A percentile compares a stretch with the other conserved stretches of the same genome.
These are phyloP conservation scores for Boletus vinaceobasis DNA, from an alignment of 768 basidiomycete species.

Conservation along the genomic window DNA sequence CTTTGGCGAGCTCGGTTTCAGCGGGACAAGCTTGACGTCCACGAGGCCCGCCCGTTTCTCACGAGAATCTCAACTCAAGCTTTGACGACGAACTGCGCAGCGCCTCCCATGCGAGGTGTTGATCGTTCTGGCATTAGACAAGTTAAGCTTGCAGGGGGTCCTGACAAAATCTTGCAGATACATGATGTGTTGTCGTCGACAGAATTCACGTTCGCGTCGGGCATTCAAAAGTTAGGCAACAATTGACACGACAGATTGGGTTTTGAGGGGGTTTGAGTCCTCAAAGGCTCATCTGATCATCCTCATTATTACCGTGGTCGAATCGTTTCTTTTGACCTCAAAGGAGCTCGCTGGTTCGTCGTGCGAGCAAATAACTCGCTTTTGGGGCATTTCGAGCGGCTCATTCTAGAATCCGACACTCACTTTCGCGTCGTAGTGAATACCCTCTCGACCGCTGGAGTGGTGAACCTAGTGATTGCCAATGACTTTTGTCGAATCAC, in stretches of 20 bases:
- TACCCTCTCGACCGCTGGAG: too few relatives aligned
- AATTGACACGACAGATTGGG: not conserved
- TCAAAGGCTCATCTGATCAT: too few relatives aligned
- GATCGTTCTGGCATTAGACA: not conserved
- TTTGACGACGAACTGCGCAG: not conserved
- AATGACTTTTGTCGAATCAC: not conserved
- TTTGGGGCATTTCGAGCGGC: not conserved
- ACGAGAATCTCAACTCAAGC: conserved; percentile 3
- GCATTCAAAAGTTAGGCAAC: too few relatives aligned
- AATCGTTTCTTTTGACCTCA: too few relatives aligned
- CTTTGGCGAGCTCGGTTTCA: conserved; percentile 9
- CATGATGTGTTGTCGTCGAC: not conserved
- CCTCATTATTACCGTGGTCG: too few relatives aligned
- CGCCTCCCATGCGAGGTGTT: not conserved
- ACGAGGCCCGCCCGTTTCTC: conserved; percentile 17
- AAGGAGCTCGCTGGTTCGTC: too few relatives aligned
- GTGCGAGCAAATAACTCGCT: too few relatives aligned
- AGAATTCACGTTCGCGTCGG: not conserved
- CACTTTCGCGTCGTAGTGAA: not conserved
- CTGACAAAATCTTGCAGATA: not conserved
- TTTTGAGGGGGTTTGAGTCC: not conserved
- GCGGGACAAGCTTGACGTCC: conserved; percentile 17
- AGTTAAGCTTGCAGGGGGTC: too few relatives aligned
- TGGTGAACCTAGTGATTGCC: too few relatives aligned
- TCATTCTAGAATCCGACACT: not conserved